Evolutionary conservation across 768 basidiomycete species (phyloP).

Genomic region (Russula griseocarnosa): DNA sequence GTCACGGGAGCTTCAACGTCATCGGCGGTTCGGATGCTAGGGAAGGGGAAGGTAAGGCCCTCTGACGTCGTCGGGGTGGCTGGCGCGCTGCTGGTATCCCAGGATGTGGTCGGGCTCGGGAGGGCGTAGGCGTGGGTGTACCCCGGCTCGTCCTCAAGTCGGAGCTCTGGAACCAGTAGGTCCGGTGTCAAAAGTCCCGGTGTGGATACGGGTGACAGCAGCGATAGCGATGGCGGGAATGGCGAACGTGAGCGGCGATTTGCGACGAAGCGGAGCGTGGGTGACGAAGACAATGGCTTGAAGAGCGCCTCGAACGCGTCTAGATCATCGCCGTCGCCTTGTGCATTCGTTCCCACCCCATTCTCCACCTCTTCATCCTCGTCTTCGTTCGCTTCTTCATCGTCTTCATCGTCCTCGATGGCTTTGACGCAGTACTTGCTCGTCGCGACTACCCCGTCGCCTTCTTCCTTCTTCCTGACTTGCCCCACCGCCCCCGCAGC

Average conservation of each 20-base stretch:
- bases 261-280: neutral
- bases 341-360: neutral
- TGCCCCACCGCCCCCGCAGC: neutral
- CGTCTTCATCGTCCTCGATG: slow-evolving; percentile 4
- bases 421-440: neutral
- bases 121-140: neutral
- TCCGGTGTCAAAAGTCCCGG: neutral
- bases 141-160: neutral
- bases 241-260: neutral
- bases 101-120: slow-evolving; percentile 10
- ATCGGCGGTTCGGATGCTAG: neutral
- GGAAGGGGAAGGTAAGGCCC: neutral
- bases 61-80: slow-evolving; percentile 5
- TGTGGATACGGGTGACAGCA: neutral
- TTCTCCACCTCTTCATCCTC: neutral
- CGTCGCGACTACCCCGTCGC: neutral
- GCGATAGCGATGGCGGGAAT: neutral
- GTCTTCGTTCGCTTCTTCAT: slow-evolving; percentile 7
- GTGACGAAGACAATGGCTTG: neutral
- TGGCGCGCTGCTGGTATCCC: slow-evolving; percentile 4
- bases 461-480: neutral
- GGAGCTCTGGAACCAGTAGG: neutral
- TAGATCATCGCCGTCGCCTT: neutral
- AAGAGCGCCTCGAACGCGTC: slow-evolving; percentile 6
- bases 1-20: neutral